Percentiles rank a stretch among this genome's conserved stretches.
Evolutionary conservation across 225 moss, liverwort and hornwort species (phyloP).

Genomic region (Sphagnum tenellum): DNA sequence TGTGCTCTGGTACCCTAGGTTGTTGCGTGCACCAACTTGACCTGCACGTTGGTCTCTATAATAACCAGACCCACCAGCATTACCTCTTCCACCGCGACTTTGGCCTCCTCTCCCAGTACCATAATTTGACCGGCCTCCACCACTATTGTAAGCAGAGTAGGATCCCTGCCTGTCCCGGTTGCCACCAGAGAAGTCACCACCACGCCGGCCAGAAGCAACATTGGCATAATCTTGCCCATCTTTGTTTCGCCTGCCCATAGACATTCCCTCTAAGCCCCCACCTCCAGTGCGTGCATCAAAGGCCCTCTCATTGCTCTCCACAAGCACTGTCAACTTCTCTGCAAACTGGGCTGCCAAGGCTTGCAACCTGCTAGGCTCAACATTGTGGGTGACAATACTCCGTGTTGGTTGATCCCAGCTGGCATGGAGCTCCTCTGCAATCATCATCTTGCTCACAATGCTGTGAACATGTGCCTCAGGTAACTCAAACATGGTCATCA

Average conservation of each 20-base stretch:
- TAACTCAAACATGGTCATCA: slow-evolving; percentile 82
- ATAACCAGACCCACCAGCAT: slow-evolving; percentile 42
- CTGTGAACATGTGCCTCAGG: slow-evolving; percentile 89
- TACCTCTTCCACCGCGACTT: slow-evolving; percentile 14
- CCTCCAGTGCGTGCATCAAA: slow-evolving; percentile 81
- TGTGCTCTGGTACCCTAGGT: slow-evolving; percentile 85
- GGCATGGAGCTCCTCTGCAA: slow-evolving; percentile 92
- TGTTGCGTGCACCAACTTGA: slow-evolving; percentile 52
- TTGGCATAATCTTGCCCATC: slow-evolving; percentile 72
- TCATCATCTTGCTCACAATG: slow-evolving; percentile 99
- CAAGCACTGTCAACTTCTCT: slow-evolving; percentile 80
- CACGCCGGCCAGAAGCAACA: slow-evolving; percentile 57
- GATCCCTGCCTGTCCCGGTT: slow-evolving; percentile 32
- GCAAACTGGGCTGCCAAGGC: slow-evolving; percentile 73
- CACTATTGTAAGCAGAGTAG: slow-evolving; percentile 14
- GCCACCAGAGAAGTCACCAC: slow-evolving; percentile 48
- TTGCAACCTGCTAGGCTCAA: slow-evolving; percentile 82
- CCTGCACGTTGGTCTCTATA: slow-evolving; percentile 60
- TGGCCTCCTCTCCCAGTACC: slow-evolving; percentile 34
- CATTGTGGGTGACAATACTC: slow-evolving; percentile 87
- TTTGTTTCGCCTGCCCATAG: slow-evolving; percentile 47
- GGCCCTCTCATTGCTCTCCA: slow-evolving; percentile 94
- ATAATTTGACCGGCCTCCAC: slow-evolving; percentile 19
- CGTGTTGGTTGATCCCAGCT: slow-evolving; percentile 99
- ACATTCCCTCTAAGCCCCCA: slow-evolving; percentile 60